Percentiles rank a stretch among this genome's conserved stretches.
Evolutionary conservation across 192 early-diverging fungal species (phyloP).

Genomic region (Coemansia sp.): DNA sequence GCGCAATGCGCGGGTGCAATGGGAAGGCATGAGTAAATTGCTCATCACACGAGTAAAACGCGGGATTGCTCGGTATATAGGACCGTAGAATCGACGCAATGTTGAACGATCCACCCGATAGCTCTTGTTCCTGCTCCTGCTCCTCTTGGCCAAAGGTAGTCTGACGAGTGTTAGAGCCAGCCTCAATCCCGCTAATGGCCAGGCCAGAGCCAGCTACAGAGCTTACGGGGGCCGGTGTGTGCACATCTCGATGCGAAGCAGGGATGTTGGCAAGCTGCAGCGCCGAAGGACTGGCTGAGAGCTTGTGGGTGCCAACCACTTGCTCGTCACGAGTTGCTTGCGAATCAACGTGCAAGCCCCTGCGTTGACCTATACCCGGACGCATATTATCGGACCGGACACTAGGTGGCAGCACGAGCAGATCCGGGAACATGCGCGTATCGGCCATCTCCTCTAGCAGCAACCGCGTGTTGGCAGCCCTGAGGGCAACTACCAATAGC

Average conservation of each 20-base stretch:
- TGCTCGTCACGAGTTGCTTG: constrained; percentile 29
- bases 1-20: constrained; percentile 44
- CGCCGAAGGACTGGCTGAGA: constrained; percentile 16
- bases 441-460: constrained; percentile 55
- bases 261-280: background rate
- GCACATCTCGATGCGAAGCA: background rate
- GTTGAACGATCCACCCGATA: constrained; percentile 20
- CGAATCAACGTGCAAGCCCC: constrained; percentile 11
- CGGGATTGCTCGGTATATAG: constrained; percentile 35
- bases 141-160: background rate
- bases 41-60: constrained; percentile 40
- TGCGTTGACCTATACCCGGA: background rate
- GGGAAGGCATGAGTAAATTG: constrained; percentile 43
- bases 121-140: background rate
- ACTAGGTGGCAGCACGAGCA: constrained; percentile 33
- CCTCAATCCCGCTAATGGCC: background rate
- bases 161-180: background rate
- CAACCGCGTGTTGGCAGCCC: constrained; percentile 52
- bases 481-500: constrained; percentile 45
- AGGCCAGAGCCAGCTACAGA: constrained; percentile 5
- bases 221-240: background rate
- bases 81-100: constrained; percentile 47
- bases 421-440: constrained; percentile 40
- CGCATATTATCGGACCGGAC: no score
- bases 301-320: background rate